Percentiles rank a stretch among this genome's conserved stretches.
These are phyloP conservation scores for Nakazawaea holstii DNA, from an alignment of 805 yeast genomes.

Conservation along the genomic window DNA sequence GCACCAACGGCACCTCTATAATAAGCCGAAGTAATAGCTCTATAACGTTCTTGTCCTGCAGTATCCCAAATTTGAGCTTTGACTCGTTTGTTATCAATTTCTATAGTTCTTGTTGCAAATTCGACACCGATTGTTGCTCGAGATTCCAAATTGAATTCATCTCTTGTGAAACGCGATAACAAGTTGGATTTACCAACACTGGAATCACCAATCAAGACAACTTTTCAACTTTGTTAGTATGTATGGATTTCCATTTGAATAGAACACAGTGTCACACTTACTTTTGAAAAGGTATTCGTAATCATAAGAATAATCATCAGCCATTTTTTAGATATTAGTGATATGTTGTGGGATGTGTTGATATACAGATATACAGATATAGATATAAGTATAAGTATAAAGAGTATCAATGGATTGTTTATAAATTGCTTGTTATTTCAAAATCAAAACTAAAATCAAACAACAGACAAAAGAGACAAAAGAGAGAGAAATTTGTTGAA, in stretches of 20 bases:
- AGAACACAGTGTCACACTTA: constrained; percentile 23
- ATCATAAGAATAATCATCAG: constrained; percentile 71
- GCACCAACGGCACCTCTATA: constrained; percentile 99
- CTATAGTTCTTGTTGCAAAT: constrained; percentile 93
- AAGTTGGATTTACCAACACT: constrained; percentile 97
- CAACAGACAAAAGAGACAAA: too few relatives aligned
- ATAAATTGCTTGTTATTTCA: too few relatives aligned
- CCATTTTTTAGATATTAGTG: constrained; percentile 20
- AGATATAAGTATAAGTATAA: not conserved
- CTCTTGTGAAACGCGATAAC: constrained; percentile 88
- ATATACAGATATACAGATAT: not conserved
- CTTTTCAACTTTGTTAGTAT: constrained; percentile 25
- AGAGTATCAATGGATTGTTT: too few relatives aligned
- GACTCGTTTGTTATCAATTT: constrained; percentile 75
- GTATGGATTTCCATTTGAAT: not conserved
- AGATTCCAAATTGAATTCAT: constrained; percentile 91
- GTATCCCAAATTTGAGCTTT: constrained; percentile 98
- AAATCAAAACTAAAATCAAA: too few relatives aligned
- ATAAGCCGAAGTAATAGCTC: constrained; percentile 96
- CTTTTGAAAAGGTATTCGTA: constrained; percentile 89
- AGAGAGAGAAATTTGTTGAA: too few relatives aligned
- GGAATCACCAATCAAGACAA: constrained; percentile 94
- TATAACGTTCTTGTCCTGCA: constrained; percentile 97
- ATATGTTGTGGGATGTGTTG: too few relatives aligned
- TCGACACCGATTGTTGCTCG: constrained; percentile 97